Base-by-base conservation (phyloP, 768 basidiomycete genomes). In the Tubosaeta sp. region DNA sequence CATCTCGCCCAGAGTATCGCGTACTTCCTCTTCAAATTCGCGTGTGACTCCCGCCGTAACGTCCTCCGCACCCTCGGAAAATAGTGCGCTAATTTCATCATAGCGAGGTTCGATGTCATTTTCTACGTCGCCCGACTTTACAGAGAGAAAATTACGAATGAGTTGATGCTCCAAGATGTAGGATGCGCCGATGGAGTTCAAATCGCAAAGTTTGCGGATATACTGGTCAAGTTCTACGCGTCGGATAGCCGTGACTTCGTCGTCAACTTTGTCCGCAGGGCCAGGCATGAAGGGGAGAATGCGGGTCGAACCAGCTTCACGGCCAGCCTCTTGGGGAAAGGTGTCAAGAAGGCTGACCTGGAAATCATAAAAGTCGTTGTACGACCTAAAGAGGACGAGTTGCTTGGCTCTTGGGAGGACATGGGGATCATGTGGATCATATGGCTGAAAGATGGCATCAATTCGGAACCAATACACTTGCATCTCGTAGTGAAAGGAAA, bases 341-440 rank as follows among this genome's bases (percentile, higher is more conserved):
- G 80, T 77, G 43, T 93, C 82, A 55, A 98, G 81, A 22, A 99
- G 80, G 5, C 81, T 75, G 51, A 97, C 88, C 65, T 99, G 97
- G 70, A 97, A 97, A 62, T 95, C 91, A 72, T 95, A 97, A 70
- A 99, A 99, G 70, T 99, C 95, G 62, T 95, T 90, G 76, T 99
- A 99, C 25, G 91, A 85, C 46, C 97, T 83, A 74, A 95, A 99
- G 41, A 98, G 78, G 58, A 93, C 84, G 51, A 98, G 83, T 32
- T 86, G 83, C 59, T 82, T 86, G 12, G 88, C 82, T 11, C 78
- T 76, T 5, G 88, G 86, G 27, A 86, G 77, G 14, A 69, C 62
- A 27, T 68, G 71, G 49, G 80, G 78, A 43, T 81, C 84, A 16
- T 80, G 72, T 9, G 76, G 75, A 54, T 78, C 79, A 61, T 88